These are phyloP conservation scores for Cladophialophora chaetospira DNA, from an alignment of 2,329 filamentous ascomycete species.

Conservation along the genomic window DNA sequence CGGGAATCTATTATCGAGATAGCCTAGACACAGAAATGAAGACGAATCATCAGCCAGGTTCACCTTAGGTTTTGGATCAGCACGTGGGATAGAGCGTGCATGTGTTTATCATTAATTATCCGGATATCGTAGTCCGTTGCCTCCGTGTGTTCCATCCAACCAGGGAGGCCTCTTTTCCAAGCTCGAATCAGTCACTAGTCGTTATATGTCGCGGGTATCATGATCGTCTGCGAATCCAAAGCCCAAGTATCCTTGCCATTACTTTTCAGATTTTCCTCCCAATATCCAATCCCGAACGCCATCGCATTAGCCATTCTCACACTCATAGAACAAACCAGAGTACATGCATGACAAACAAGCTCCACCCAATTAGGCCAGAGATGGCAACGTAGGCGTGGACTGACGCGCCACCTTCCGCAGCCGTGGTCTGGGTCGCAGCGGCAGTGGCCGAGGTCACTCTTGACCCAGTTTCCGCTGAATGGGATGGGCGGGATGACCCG, in stretches of 20 bases:
- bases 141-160: not conserved
- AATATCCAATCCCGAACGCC: not conserved
- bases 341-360: slow-evolving; percentile 5
- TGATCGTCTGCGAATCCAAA: slow-evolving; percentile 12
- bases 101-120: slow-evolving; percentile 5
- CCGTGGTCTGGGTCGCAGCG: slow-evolving; percentile 13
- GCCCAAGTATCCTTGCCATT: not conserved
- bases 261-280: slow-evolving; percentile 2
- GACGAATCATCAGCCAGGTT: not conserved
- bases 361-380: slow-evolving; percentile 5
- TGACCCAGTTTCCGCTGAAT: slow-evolving; percentile 6
- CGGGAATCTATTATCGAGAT: slow-evolving; percentile 35
- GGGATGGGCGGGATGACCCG: slow-evolving; percentile 6
- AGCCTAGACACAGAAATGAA: not conserved
- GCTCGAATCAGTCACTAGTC: slow-evolving; percentile 1
- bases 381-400: not conserved
- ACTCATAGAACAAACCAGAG: slow-evolving; percentile 13
- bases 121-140: not conserved
- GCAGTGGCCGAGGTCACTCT: slow-evolving; percentile 4
- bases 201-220: slow-evolving; percentile 14
- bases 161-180: not conserved
- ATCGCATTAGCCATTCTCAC: slow-evolving; percentile 1
- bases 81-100: not conserved
- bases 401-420: not conserved
- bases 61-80: not conserved